A percentile compares a stretch with the other conserved stretches of the same genome.
These are phyloP conservation scores for Crithidia bombi DNA, from an alignment of 208 protist genomes.

Conservation along the genomic window DNA sequence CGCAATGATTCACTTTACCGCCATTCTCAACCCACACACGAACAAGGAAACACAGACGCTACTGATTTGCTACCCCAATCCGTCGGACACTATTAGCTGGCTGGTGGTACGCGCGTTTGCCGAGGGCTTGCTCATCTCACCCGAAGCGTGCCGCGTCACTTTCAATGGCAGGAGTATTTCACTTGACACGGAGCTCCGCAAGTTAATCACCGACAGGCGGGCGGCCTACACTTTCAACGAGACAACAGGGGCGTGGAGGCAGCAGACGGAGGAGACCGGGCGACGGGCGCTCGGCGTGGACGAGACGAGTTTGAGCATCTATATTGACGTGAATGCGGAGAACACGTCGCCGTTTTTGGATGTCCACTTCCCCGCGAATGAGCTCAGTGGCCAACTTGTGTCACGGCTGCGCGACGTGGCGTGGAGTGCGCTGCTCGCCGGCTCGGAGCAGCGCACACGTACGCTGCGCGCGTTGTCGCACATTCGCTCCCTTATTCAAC, in stretches of 20 bases:
- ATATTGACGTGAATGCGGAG: slow-evolving; percentile 20
- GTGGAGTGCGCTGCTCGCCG: not conserved
- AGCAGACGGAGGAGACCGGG: slow-evolving; percentile 15
- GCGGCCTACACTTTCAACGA: slow-evolving; percentile 12
- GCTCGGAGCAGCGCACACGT: slow-evolving; percentile 5
- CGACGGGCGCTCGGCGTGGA: slow-evolving; percentile 37
- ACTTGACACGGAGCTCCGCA: slow-evolving; percentile 19
- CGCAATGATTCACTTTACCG: slow-evolving; percentile 33
- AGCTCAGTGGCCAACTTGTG: not conserved
- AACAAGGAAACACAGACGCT: slow-evolving; percentile 20
- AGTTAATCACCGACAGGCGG: slow-evolving; percentile 4
- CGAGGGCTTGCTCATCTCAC: slow-evolving; percentile 23
- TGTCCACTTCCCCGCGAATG: slow-evolving; percentile 11
- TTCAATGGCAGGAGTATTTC: slow-evolving; percentile 17
- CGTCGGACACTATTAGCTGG: slow-evolving; percentile 10
- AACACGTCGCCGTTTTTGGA: slow-evolving; percentile 10
- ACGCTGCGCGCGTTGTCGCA: slow-evolving; percentile 13
- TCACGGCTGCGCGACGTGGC: slow-evolving; percentile 23
- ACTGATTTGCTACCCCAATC: slow-evolving; percentile 13
- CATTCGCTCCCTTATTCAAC: slow-evolving; percentile 13
- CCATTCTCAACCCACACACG: slow-evolving; percentile 23
- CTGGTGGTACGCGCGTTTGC: slow-evolving; percentile 31
- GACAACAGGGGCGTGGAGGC: not conserved
- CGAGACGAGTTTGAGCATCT: not conserved
- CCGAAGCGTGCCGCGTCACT: slow-evolving; percentile 21